phyloP scores from a whole-genome alignment of 164 flowering plant genomes.

The grape (Vitis vinifera) region ASM3070453v1 NC_081823.1:2115501-2116000 shows the following conservation, averaged over 20 bases:
- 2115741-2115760: background rate
- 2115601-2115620: no score
- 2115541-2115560: no score
- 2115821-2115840: conserved; percentile 92
- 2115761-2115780: background rate
- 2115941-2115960: conserved; percentile 91
- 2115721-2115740: background rate
- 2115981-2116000: conserved; percentile 2
- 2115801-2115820: conserved; percentile 95
- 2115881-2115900: conserved; percentile 99
- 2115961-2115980: conserved; percentile 67
- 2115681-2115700: no score
- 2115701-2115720: no score
- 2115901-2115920: conserved; percentile 91
- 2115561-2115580: no score
- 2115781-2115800: background rate
- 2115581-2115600: no score
- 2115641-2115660: no score
- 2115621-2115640: no score
- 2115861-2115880: conserved; percentile 86
- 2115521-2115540: no score
- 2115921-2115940: conserved; percentile 93
- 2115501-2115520: no score
- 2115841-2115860: conserved; percentile 82
- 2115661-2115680: no score